Base-by-base conservation (phyloP, 2,329 filamentous ascomycete genomes). In the Paraconiothyrium sp. region DNA sequence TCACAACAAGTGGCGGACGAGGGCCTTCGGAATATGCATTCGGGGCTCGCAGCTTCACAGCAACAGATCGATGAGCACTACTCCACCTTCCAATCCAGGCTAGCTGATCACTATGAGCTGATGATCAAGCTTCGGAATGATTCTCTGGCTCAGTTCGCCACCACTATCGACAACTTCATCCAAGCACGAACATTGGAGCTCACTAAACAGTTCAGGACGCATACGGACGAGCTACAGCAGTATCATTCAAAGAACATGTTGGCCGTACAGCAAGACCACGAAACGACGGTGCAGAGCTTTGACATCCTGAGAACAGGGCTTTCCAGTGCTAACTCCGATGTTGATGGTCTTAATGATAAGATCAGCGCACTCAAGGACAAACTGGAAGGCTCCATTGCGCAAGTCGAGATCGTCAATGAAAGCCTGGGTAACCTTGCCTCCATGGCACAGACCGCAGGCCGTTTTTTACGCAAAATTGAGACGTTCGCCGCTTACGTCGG, bases 231-330 rank as follows among this genome's bases (percentile, higher is more conserved):
- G 24, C 27, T 62, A 7, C 60, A 62, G 39, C 22, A 57, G 6
- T 48, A 59, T 46, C 60, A 62, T 30, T 52, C 59, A 4, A 57
- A 54, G 27, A 57, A 48, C n/a, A 46, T 57, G 14, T 34, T 59
- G 8, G 46, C 52, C 8, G n/a, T 59, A 35, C 51, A 57, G 35
- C 54, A 57, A 8, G 46, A 59, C 14, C 60, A 62, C 30, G 52
- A 54, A 13, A 46, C 52, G 2, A 47, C 39, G 14, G 46, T 59
- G 20, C 30, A 50, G 35, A 59, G 60, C 47, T 54, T 58, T 30
- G 49, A 54, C 30, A 57, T 57, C 34, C 37, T 62, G 16, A n/a
- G 30, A 13, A 49, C 8, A 6, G 46, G 37, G 7, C 52, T 62
- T 8, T 37, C 39, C 10, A 41, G 50, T 47, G 52, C 35, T 24